phyloP scores from a whole-genome alignment of 371 early-diverging fungal species.

The Haplosporangium sp. region DNA sequence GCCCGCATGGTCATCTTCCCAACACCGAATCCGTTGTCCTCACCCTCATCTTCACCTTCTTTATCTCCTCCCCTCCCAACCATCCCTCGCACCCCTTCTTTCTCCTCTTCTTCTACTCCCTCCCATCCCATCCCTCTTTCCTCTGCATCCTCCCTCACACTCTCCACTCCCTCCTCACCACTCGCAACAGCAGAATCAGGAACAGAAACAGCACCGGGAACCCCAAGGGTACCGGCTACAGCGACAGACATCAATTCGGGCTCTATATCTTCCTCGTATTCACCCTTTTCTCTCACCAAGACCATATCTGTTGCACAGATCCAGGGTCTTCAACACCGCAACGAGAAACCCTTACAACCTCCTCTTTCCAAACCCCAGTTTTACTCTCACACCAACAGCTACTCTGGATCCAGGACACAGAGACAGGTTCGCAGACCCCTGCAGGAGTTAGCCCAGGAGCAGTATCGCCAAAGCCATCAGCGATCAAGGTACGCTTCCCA shows the following conservation, averaged over 20 bases:
- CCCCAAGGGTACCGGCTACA: neutral
- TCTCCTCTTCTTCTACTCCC: neutral
- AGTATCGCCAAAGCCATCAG: slow-evolving; percentile 19
- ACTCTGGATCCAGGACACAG: slow-evolving; percentile 2
- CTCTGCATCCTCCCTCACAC: neutral
- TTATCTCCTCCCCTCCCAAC: slow-evolving; percentile 3
- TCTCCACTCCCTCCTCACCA: slow-evolving; percentile 2
- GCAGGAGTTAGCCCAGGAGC: slow-evolving; percentile 23
- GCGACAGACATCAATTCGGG: neutral
- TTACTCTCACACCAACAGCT: slow-evolving; percentile 3
- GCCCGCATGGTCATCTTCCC: slow-evolving; percentile 8
- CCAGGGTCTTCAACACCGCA: neutral
- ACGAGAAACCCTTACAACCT: neutral
- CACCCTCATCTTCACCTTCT: neutral
- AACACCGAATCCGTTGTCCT: slow-evolving; percentile 14
- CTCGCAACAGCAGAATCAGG: neutral
- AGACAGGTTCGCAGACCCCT: slow-evolving; percentile 10
- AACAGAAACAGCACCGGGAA: no score
- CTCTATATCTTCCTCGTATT: slow-evolving; percentile 4
- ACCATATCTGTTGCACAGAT: neutral
- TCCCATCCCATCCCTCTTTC: neutral
- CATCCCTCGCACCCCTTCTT: neutral
- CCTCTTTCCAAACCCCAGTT: slow-evolving; percentile 7
- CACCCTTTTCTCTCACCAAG: neutral
- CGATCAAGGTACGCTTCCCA: slow-evolving; percentile 7